Conservation (phyloP, 345 rosid species). For the Aquilaria yunnanensis region DNA sequence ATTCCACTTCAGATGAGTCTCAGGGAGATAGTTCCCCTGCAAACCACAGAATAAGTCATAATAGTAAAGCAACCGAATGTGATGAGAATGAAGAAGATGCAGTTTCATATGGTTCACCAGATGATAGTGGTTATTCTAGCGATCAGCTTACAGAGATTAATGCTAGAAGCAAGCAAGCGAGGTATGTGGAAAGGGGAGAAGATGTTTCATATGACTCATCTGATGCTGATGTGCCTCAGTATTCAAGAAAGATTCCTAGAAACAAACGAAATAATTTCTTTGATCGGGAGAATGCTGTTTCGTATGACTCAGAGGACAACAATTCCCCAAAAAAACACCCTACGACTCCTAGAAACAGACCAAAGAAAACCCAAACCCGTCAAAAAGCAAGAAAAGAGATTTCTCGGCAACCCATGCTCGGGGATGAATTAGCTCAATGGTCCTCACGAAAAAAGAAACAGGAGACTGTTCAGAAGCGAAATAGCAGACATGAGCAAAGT, state of each 20-base stretch:
- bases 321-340: slow-evolving; percentile 6
- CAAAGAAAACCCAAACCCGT: slow-evolving; percentile 9
- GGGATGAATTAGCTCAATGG: neutral
- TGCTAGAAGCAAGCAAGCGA: slow-evolving; percentile 19
- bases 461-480: slow-evolving; percentile 23
- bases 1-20: slow-evolving; percentile 21
- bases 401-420: slow-evolving; percentile 18
- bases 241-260: slow-evolving; percentile 13
- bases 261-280: slow-evolving; percentile 13
- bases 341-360: slow-evolving; percentile 23
- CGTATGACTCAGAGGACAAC: slow-evolving; percentile 9
- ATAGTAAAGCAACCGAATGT: slow-evolving; percentile 4
- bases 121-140: slow-evolving; percentile 2
- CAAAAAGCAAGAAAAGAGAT: slow-evolving; percentile 25
- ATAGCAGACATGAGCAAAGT: slow-evolving; percentile 24
- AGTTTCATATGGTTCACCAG: slow-evolving; percentile 23
- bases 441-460: slow-evolving; percentile 24
- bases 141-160: slow-evolving; percentile 13
- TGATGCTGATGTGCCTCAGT: slow-evolving; percentile 10
- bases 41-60: slow-evolving; percentile 16
- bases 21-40: slow-evolving; percentile 15
- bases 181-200: slow-evolving; percentile 22
- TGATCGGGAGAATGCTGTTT: slow-evolving; percentile 18
- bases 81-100: slow-evolving; percentile 22
- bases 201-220: slow-evolving; percentile 23